These are phyloP conservation scores for Neurospora sp. DNA, from an alignment of 495 filamentous ascomycete genomes.

Conservation along the genomic window DNA sequence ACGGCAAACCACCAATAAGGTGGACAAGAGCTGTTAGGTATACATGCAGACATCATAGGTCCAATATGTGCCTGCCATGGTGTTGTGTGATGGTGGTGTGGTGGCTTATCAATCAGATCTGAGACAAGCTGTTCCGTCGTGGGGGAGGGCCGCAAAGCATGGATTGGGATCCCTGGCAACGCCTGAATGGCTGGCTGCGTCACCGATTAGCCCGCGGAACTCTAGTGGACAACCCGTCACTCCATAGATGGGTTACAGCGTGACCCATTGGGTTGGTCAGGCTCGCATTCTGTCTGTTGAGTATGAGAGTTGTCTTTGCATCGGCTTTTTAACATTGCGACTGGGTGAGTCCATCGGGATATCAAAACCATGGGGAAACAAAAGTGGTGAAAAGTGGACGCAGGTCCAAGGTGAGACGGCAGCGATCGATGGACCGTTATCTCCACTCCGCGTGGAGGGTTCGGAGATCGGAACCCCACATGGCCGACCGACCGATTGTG, in stretches of 20 bases:
- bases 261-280: not conserved
- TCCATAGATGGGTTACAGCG: not conserved
- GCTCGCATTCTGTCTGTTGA: not conserved
- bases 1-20: not conserved
- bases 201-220: not conserved
- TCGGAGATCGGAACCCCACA: not conserved
- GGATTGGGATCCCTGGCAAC: not conserved
- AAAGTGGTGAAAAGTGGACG: not conserved
- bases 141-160: not conserved
- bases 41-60: not conserved
- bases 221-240: not conserved
- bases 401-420: not conserved
- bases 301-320: not conserved
- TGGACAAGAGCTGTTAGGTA: not conserved
- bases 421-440: not conserved
- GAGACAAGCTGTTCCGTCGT: not conserved
- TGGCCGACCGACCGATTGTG: not conserved
- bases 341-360: not conserved
- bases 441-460: not conserved
- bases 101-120: not conserved
- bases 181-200: not conserved
- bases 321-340: not conserved
- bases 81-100: not conserved
- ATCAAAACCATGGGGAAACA: not conserved
- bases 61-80: not conserved